Evolutionary conservation across 2,329 filamentous ascomycete species (phyloP), one percentile per base, ranked within the genome.

Genomic region (Hymenoscyphus albidus): DNA sequence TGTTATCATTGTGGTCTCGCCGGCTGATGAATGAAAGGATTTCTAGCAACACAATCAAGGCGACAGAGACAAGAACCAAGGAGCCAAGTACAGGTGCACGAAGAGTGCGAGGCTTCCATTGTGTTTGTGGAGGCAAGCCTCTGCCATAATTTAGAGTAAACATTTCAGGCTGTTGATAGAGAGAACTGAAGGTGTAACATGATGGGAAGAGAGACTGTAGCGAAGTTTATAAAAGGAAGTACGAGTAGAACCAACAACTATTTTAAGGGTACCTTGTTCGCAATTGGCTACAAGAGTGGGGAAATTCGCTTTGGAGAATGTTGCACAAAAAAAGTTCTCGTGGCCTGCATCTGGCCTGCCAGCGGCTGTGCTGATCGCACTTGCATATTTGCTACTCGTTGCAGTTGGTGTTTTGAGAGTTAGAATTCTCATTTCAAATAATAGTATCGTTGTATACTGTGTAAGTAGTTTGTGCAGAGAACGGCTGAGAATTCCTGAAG

Each of bases 21-120:
- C 48, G 39, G 18, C 65, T 69, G 27, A 66, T 63, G 1, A 75
- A 72, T 0, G 82, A 77, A 0, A 86, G 69, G 0, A 78, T 68
- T 63, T 85, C 82, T 0, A 87, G 72, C 0, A 79, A 64, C 0
- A 74, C 71, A 0, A 83, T 80, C 0, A 86, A 66, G 0, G 72
- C 62, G 39, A 80, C 61, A 0, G 79, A 80, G 0, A 77, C 61
- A 0, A 76, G 14, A 0, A 79, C 74, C 0, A 84, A 69, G 0
- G 69, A 65, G 0, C 73, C 59, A 0, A 84, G 74, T 0, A 82
- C 76, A 0, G 78, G 73, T 0, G 72, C 70, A 57, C 72, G 71
- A 2, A 80, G 67, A 0, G 78, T 78, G 1, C 71, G 16, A 0
- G 78, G 78, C 38, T 75, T 80, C 79, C 78, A 58, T 3, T 18